Conservation (phyloP, 2,329 filamentous ascomycete genomes). For the Fusarium floridanum region DNA sequence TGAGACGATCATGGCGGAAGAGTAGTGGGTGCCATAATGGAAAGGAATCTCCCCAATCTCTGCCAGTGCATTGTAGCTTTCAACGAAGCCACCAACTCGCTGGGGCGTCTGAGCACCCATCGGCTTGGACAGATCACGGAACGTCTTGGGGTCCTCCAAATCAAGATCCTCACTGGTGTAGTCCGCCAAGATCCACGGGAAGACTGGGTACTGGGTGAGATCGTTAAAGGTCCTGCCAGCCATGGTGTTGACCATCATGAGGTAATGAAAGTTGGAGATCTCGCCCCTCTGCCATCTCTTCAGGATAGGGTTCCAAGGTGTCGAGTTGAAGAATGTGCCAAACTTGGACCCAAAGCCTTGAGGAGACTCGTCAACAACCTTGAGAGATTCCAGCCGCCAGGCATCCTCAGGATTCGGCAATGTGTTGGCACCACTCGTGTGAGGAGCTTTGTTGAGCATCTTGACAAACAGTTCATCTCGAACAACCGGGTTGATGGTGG, state of each 20-base stretch:
- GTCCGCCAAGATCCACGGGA: slow-evolving; percentile 96
- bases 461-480: slow-evolving; percentile 86
- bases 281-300: slow-evolving; percentile 93
- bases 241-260: slow-evolving; percentile 99
- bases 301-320: slow-evolving; percentile 85
- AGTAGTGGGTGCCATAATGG: slow-evolving; percentile 98
- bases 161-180: slow-evolving; percentile 96
- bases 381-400: slow-evolving; percentile 91
- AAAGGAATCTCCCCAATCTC: slow-evolving; percentile 95
- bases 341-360: slow-evolving; percentile 86
- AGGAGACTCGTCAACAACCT: slow-evolving; percentile 70
- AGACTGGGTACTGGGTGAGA: slow-evolving; percentile 96
- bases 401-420: slow-evolving; percentile 85
- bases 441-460: slow-evolving; percentile 82
- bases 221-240: slow-evolving; percentile 98
- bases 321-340: slow-evolving; percentile 89
- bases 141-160: slow-evolving; percentile 84
- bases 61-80: slow-evolving; percentile 87
- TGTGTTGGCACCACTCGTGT: slow-evolving; percentile 77
- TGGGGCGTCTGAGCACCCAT: slow-evolving; percentile 91
- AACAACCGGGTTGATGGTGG: slow-evolving; percentile 78
- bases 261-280: slow-evolving; percentile 97
- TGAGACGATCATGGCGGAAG: slow-evolving; percentile 98
- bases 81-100: slow-evolving; percentile 82
- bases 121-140: slow-evolving; percentile 92